A percentile compares a stretch with the other conserved stretches of the same genome.
phyloP scores from a whole-genome alignment of 2,329 filamentous ascomycete species.

The Sphaceloma murrayae region DNA sequence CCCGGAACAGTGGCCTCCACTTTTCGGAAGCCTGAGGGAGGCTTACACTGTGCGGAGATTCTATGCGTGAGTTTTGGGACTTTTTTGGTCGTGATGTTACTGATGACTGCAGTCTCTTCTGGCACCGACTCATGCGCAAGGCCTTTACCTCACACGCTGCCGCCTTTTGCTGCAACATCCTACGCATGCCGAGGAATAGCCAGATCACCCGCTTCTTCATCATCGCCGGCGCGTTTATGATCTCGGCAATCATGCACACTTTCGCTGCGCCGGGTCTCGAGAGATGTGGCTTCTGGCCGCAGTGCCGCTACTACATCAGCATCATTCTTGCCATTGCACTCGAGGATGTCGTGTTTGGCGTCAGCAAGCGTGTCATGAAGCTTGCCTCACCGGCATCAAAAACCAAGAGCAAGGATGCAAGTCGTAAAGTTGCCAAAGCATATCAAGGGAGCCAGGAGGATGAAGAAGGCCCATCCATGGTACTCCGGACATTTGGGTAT shows the following conservation, averaged over 20 bases:
- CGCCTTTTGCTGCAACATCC: background rate
- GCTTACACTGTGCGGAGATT: conserved; percentile 11
- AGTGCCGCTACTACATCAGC: conserved; percentile 2
- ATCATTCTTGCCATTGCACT: background rate
- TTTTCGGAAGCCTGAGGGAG: conserved; percentile 5
- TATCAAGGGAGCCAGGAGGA: background rate
- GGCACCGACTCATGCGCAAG: conserved; percentile 10
- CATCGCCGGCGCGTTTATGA: background rate
- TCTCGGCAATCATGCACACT: conserved; percentile 12
- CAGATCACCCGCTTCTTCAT: conserved; percentile 8
- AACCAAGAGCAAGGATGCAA: too few species aligned
- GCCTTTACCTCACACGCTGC: conserved; percentile 5
- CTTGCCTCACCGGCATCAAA: background rate
- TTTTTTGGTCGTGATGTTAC: background rate
- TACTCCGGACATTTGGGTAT: background rate
- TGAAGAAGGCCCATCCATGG: background rate
- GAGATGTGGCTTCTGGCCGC: background rate
- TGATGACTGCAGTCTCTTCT: conserved; percentile 10
- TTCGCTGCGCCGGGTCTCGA: background rate
- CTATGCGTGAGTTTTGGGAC: background rate
- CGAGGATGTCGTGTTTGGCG: conserved; percentile 5
- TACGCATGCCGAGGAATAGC: background rate
- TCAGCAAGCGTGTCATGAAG: background rate
- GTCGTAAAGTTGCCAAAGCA: background rate
- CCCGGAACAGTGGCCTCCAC: conserved; percentile 7